phyloP scores from a whole-genome alignment of 129 eudicot genomes.

The Kitagawia praeruptora region DNA sequence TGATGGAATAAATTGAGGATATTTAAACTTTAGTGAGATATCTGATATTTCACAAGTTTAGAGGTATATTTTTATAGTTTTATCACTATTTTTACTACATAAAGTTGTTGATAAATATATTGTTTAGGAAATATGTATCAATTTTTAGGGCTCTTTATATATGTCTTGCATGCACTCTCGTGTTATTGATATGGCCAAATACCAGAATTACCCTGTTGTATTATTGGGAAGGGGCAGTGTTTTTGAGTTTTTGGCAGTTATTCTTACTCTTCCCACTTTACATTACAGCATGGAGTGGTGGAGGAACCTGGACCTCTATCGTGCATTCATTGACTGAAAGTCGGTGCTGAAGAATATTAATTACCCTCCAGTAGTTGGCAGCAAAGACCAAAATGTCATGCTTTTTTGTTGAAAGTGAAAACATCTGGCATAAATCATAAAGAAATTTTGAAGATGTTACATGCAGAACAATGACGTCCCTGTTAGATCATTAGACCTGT shows the following conservation, averaged over 20 bases:
- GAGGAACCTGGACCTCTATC: constrained; percentile 68
- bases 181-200: background rate
- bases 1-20: background rate
- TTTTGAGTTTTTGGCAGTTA: background rate
- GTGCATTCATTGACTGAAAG: constrained; percentile 40
- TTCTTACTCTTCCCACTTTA: background rate
- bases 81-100: background rate
- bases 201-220: background rate
- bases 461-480: background rate
- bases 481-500: background rate
- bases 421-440: background rate
- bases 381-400: background rate
- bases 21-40: background rate
- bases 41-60: background rate
- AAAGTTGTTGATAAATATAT: background rate
- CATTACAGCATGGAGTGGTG: constrained; percentile 68
- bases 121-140: background rate
- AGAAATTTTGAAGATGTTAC: background rate
- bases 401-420: background rate
- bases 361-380: background rate
- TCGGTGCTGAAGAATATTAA: constrained; percentile 18
- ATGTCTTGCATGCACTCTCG: background rate
- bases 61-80: background rate
- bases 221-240: background rate
- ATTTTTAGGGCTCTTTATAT: background rate